These are phyloP conservation scores for Tricholoma matsutake DNA, from an alignment of 768 basidiomycete species.

Conservation along the genomic window DNA sequence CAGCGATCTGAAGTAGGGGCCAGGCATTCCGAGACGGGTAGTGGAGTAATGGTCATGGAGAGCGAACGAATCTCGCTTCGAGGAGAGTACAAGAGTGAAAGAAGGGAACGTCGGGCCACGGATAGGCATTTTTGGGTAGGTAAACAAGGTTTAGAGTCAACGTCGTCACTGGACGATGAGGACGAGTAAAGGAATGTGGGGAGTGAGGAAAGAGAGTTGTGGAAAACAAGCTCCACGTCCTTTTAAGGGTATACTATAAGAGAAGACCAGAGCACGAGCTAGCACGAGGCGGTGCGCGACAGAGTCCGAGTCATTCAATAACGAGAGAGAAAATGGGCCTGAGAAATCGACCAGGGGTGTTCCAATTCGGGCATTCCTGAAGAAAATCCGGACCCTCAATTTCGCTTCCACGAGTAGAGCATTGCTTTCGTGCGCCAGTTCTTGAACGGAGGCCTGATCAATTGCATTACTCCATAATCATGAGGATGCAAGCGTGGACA, in stretches of 20 bases:
- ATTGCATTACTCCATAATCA: too few relatives aligned
- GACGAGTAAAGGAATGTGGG: background rate
- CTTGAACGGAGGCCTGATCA: background rate
- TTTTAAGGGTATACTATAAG: background rate
- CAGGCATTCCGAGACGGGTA: background rate
- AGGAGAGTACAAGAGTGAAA: conserved; percentile 1
- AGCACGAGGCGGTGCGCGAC: conserved; percentile 1
- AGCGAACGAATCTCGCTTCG: background rate
- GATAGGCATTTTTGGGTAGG: background rate
- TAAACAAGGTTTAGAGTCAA: conserved; percentile 1
- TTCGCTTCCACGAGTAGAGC: background rate
- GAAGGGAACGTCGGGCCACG: background rate
- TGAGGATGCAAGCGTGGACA: background rate
- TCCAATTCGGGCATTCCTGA: background rate
- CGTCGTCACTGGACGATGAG: background rate
- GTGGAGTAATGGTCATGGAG: conserved; percentile 4
- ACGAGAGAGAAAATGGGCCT: background rate
- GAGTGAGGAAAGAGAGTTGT: background rate
- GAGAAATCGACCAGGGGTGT: background rate
- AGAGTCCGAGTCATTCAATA: conserved; percentile 1
- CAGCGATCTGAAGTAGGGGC: conserved; percentile 1
- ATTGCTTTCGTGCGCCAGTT: background rate
- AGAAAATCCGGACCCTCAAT: background rate
- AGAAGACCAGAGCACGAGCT: background rate
- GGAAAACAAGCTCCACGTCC: background rate